Percentiles rank a stretch among this genome's conserved stretches.
Conservation (phyloP, 1,284 basidiomycete genomes). For the Exsudoporus floridanus region DNA sequence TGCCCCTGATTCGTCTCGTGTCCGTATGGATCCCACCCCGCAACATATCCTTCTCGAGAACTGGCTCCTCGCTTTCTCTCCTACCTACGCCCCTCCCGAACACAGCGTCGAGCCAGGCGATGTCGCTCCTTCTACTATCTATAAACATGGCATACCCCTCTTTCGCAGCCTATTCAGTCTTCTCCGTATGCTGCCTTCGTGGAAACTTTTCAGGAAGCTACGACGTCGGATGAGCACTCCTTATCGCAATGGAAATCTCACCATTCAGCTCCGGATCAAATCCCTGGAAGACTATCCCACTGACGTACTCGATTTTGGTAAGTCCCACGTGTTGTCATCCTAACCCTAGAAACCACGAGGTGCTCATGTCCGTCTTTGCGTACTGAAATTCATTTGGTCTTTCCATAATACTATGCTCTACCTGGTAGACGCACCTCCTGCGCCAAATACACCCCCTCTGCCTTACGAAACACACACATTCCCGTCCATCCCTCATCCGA, state of each 20-base stretch:
- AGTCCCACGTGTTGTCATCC: slow-evolving; percentile 26
- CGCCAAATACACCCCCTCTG: slow-evolving; percentile 43
- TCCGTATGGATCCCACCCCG: slow-evolving; percentile 66
- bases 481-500: slow-evolving; percentile 62
- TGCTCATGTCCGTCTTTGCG: slow-evolving; percentile 31
- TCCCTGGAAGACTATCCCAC: slow-evolving; percentile 32
- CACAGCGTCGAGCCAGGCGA: slow-evolving; percentile 43
- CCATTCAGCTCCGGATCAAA: slow-evolving; percentile 54
- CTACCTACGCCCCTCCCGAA: slow-evolving; percentile 26
- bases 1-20: slow-evolving; percentile 54
- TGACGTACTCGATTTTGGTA: slow-evolving; percentile 42
- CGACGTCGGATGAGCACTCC: slow-evolving; percentile 43
- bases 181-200: slow-evolving; percentile 67
- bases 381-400: slow-evolving; percentile 5
- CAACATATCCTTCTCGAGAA: slow-evolving; percentile 69
- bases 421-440: slow-evolving; percentile 41
- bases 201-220: slow-evolving; percentile 66
- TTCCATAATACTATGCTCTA: slow-evolving; percentile 7
- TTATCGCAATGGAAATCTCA: slow-evolving; percentile 48
- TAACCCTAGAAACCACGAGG: slow-evolving; percentile 30
- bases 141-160: slow-evolving; percentile 78
- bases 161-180: slow-evolving; percentile 74
- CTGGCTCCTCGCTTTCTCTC: slow-evolving; percentile 59
- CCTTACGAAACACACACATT: slow-evolving; percentile 56
- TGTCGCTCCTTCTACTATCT: slow-evolving; percentile 69